A percentile compares a stretch with the other conserved stretches of the same genome.
phyloP scores from a whole-genome alignment of 208 protist species.

The Vickermania spadyakhi region DNA sequence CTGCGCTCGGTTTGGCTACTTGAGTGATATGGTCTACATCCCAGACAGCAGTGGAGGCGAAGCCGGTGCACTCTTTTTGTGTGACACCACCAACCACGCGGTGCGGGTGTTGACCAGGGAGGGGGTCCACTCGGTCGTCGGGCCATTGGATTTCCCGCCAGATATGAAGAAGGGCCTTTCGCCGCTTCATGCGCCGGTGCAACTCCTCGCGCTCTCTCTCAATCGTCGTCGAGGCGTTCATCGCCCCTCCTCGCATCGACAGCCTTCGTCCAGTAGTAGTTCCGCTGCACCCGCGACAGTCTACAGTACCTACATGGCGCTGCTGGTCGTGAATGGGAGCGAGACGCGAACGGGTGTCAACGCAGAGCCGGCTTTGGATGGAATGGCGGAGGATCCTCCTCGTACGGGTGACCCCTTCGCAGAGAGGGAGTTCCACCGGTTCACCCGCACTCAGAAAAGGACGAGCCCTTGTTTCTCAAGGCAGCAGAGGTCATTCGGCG shows the following conservation, averaged over 20 bases:
- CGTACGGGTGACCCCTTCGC: no score
- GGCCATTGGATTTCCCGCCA: conserved; percentile 22
- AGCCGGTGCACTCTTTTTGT: conserved; percentile 24
- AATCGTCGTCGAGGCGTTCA: neutral
- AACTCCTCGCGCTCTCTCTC: neutral
- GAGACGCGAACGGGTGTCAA: neutral
- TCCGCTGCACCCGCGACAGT: no score
- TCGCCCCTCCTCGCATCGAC: neutral
- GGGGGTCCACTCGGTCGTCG: conserved; percentile 42
- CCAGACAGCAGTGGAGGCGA: conserved; percentile 26
- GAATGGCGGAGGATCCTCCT: no score
- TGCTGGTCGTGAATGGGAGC: neutral
- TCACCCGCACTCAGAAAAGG: no score
- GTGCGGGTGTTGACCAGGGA: conserved; percentile 29
- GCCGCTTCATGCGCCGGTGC: neutral
- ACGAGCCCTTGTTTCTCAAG: no score
- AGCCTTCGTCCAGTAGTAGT: neutral
- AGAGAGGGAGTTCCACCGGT: no score
- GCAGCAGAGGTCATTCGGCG: no score
- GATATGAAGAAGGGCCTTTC: neutral
- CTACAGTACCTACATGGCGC: neutral
- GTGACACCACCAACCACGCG: conserved; percentile 31
- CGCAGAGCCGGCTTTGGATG: no score
- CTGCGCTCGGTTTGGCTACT: conserved; percentile 26
- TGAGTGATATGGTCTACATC: conserved; percentile 29